These are phyloP conservation scores for Pichia sp. DNA, from an alignment of 1,139 yeast species.

Conservation along the genomic window DNA sequence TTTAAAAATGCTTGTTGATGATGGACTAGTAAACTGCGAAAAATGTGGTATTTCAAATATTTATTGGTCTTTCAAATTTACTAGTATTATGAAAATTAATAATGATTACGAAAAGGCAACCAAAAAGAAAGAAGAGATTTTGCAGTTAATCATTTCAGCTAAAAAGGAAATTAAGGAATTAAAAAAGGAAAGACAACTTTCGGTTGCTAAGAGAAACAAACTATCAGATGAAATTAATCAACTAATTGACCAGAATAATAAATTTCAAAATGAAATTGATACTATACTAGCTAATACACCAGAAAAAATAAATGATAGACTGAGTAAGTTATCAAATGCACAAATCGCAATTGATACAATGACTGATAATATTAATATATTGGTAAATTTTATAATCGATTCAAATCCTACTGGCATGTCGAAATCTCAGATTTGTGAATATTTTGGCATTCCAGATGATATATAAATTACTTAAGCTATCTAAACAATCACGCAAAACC, in stretches of 20 bases:
- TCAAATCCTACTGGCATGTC: slow-evolving; percentile 8
- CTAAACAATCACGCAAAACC: slow-evolving; percentile 71
- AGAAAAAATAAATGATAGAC: slow-evolving; percentile 4
- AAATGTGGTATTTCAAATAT: slow-evolving; percentile 50
- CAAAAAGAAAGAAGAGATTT: slow-evolving; percentile 7
- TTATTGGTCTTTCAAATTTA: slow-evolving; percentile 48
- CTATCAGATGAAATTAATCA: slow-evolving; percentile 1
- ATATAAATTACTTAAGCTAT: background rate
- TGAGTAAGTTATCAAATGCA: slow-evolving; percentile 2
- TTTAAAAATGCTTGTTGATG: slow-evolving; percentile 40
- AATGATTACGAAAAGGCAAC: slow-evolving; percentile 18
- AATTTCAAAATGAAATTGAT: background rate
- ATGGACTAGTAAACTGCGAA: slow-evolving; percentile 42
- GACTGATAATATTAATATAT: slow-evolving; percentile 16
- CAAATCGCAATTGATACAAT: slow-evolving; percentile 13
- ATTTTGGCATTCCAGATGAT: slow-evolving; percentile 17
- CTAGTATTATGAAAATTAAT: slow-evolving; percentile 28
- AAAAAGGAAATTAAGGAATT: slow-evolving; percentile 14
- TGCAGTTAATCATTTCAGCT: slow-evolving; percentile 13
- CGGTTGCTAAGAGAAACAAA: background rate
- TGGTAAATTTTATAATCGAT: slow-evolving; percentile 12
- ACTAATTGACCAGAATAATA: background rate
- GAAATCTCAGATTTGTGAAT: slow-evolving; percentile 7
- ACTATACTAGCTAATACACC: background rate
- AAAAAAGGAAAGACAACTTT: background rate